Conservation (phyloP, 2,329 filamentous ascomycete genomes). For the Fonsecaea multimorphosa region DNA sequence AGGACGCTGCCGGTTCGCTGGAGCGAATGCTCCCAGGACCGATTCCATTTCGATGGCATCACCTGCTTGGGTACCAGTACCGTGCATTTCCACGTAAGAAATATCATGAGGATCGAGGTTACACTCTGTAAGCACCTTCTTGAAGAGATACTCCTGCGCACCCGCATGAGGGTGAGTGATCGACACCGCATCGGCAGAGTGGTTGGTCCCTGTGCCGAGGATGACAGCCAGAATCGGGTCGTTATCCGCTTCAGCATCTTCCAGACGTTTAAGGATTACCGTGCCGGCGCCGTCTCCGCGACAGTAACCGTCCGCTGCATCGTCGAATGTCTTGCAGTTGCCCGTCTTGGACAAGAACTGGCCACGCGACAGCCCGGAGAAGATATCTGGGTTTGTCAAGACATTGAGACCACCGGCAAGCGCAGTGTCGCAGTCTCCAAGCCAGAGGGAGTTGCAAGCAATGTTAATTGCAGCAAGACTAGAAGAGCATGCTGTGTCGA, state of each 20-base stretch:
- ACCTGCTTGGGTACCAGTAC: slow-evolving; percentile 84
- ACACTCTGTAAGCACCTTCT: slow-evolving; percentile 51
- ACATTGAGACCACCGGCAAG: slow-evolving; percentile 74
- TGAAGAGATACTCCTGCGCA: slow-evolving; percentile 43
- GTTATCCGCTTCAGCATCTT: slow-evolving; percentile 58
- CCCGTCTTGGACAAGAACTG: slow-evolving; percentile 52
- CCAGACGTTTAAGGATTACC: slow-evolving; percentile 59
- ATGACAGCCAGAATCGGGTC: slow-evolving; percentile 56
- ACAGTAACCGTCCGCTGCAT: slow-evolving; percentile 61
- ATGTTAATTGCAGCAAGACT: slow-evolving; percentile 69
- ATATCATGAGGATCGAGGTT: slow-evolving; percentile 71
- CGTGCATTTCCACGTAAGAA: slow-evolving; percentile 87
- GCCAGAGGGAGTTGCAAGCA: slow-evolving; percentile 69
- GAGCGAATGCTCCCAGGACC: slow-evolving; percentile 69
- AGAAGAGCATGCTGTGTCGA: slow-evolving; percentile 74
- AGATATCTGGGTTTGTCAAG: slow-evolving; percentile 59
- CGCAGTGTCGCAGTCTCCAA: slow-evolving; percentile 73
- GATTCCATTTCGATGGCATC: slow-evolving; percentile 83
- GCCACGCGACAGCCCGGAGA: slow-evolving; percentile 46
- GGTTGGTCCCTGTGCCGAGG: slow-evolving; percentile 51
- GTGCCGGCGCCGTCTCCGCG: slow-evolving; percentile 58
- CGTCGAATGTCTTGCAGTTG: slow-evolving; percentile 58
- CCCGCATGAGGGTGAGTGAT: slow-evolving; percentile 46
- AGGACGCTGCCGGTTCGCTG: slow-evolving; percentile 28
- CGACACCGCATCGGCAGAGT: slow-evolving; percentile 52